Conservation (phyloP, 495 filamentous ascomycete species). For the Neurospora sp. region DNA sequence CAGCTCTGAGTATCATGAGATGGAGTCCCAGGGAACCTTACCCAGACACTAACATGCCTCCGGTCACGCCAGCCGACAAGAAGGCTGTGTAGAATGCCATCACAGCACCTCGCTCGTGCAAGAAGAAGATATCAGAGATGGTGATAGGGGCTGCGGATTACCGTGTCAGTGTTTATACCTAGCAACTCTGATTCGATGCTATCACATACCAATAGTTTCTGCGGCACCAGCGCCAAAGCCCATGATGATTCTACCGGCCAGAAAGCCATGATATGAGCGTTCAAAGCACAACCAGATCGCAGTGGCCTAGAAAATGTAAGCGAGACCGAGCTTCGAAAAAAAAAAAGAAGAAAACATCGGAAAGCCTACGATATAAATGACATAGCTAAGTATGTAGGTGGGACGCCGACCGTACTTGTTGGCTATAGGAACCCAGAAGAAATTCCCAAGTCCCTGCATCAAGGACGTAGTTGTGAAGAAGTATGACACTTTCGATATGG, state of each 20-base stretch:
- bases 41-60: slow-evolving; percentile 40
- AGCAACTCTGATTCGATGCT: background rate
- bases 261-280: slow-evolving; percentile 30
- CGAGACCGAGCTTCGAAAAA: background rate
- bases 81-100: slow-evolving; percentile 41
- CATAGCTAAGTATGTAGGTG: slow-evolving; percentile 39
- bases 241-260: slow-evolving; percentile 39
- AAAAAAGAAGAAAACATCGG: background rate
- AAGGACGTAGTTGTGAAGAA: slow-evolving; percentile 45
- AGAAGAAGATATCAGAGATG: slow-evolving; percentile 48
- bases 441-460: slow-evolving; percentile 38
- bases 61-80: slow-evolving; percentile 33
- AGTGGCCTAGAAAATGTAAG: slow-evolving; percentile 10
- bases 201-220: slow-evolving; percentile 32
- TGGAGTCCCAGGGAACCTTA: background rate
- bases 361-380: slow-evolving; percentile 26
- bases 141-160: slow-evolving; percentile 30
- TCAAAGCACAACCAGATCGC: slow-evolving; percentile 40
- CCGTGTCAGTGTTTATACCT: background rate
- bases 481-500: slow-evolving; percentile 39
- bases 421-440: slow-evolving; percentile 46
- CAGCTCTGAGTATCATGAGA: background rate
- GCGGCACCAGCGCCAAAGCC: slow-evolving; percentile 43
- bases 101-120: slow-evolving; percentile 45
- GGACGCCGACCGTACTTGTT: slow-evolving; percentile 47